Evolutionary conservation across 169 alveolate species (phyloP).

Genomic region (Plasmodium blacklocki): DNA sequence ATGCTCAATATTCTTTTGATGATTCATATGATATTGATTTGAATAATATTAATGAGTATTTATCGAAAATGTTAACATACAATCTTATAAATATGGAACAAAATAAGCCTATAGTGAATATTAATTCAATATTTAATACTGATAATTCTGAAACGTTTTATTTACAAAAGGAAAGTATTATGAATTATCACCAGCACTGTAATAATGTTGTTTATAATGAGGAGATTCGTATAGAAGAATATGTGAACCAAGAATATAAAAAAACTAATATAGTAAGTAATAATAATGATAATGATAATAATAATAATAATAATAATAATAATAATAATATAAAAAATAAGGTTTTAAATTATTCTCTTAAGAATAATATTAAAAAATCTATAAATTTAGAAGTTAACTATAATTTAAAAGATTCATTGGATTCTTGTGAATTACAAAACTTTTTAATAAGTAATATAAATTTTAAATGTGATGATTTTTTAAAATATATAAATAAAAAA

Average conservation of each 20-base stretch:
- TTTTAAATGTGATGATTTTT: neutral
- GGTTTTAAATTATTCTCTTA: neutral
- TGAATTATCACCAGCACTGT: neutral
- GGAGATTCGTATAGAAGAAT: neutral
- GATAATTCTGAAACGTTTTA: neutral
- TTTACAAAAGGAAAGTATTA: neutral
- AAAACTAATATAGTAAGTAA: neutral
- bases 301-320: neutral
- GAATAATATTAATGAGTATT: constrained; percentile 28
- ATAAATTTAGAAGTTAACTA: neutral
- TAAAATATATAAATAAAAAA: constrained; percentile 13
- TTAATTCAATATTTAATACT: neutral
- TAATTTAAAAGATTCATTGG: neutral
- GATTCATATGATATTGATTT: constrained; percentile 52
- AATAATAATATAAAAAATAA: neutral
- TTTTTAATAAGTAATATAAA: neutral
- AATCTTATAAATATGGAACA: constrained; percentile 7
- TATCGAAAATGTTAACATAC: constrained; percentile 17
- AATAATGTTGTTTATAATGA: neutral
- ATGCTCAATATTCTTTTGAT: constrained; percentile 27
- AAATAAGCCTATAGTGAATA: neutral
- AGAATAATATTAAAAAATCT: neutral
- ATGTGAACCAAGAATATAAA: neutral
- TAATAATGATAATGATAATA: neutral
- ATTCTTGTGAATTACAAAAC: neutral